Conservation (phyloP, 768 basidiomycete genomes). For the Exidia glandulosa region DNA sequence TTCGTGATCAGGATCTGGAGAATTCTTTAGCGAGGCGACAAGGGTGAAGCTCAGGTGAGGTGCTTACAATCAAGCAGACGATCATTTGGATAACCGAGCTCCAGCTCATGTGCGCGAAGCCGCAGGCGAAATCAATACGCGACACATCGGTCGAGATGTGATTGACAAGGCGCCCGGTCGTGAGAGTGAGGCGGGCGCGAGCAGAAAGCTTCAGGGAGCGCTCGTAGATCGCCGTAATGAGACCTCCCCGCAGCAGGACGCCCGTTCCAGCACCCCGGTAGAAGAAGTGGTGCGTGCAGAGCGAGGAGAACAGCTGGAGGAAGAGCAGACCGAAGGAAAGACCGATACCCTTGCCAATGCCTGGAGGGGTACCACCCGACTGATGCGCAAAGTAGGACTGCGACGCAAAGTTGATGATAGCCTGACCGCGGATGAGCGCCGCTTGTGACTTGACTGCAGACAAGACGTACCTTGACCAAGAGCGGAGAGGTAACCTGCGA, state of each 20-base stretch:
- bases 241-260: constrained; percentile 69
- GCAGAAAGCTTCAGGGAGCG: constrained; percentile 67
- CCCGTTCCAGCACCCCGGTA: constrained; percentile 64
- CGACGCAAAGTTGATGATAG: constrained; percentile 59
- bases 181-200: constrained; percentile 65
- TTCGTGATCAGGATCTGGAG: constrained; percentile 54
- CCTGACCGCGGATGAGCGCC: constrained; percentile 22
- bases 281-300: constrained; percentile 76
- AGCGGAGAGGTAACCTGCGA: constrained; percentile 68
- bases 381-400: constrained; percentile 42
- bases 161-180: constrained; percentile 85
- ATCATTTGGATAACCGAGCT: constrained; percentile 64
- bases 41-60: too few relatives aligned
- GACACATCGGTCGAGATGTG: constrained; percentile 91
- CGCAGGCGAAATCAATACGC: constrained; percentile 77
- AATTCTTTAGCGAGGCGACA: too few relatives aligned
- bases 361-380: constrained; percentile 20
- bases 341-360: constrained; percentile 55
- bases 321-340: constrained; percentile 57
- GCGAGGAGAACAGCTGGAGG: constrained; percentile 55
- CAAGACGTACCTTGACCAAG: constrained; percentile 57
- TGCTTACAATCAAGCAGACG: constrained; percentile 69
- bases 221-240: constrained; percentile 80
- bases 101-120: constrained; percentile 77
- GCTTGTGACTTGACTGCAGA: not conserved